phyloP scores from a whole-genome alignment of 192 early-diverging fungal species.

The Radiomyces spectabilis region DNA sequence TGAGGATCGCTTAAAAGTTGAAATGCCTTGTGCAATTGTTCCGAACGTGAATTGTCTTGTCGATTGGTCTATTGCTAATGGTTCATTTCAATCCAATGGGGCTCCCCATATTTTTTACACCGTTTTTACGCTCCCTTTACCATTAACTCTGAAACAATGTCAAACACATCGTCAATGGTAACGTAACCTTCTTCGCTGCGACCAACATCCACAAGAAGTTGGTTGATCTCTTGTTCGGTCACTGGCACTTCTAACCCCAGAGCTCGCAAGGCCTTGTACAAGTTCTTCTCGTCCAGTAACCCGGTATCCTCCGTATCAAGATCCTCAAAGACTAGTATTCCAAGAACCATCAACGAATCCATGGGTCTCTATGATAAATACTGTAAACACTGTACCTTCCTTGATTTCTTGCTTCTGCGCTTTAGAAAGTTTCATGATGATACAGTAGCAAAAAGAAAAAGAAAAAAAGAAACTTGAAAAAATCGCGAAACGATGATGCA shows the following conservation, averaged over 20 bases:
- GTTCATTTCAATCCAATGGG: not conserved
- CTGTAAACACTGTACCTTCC: too few species aligned
- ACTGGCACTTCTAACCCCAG: not conserved
- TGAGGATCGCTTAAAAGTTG: not conserved
- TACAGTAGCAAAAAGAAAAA: too few species aligned
- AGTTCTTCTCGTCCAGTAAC: not conserved
- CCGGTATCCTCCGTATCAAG: not conserved
- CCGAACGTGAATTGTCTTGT: too few species aligned
- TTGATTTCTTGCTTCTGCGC: too few species aligned
- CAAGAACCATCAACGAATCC: too few species aligned
- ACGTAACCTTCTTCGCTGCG: slow-evolving; percentile 5
- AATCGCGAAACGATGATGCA: too few species aligned
- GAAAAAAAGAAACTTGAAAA: too few species aligned
- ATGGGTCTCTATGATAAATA: too few species aligned
- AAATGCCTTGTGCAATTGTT: not conserved
- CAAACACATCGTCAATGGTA: not conserved
- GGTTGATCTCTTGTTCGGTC: not conserved
- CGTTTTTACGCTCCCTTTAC: not conserved
- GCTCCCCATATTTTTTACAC: not conserved
- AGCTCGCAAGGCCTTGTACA: not conserved
- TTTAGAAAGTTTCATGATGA: too few species aligned
- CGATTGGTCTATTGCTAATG: too few species aligned
- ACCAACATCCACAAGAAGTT: too few species aligned
- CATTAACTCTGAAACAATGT: not conserved
- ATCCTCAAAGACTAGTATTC: not conserved